These are phyloP conservation scores for Ephemerocybe angulata DNA, from an alignment of 768 basidiomycete genomes.

Conservation along the genomic window DNA sequence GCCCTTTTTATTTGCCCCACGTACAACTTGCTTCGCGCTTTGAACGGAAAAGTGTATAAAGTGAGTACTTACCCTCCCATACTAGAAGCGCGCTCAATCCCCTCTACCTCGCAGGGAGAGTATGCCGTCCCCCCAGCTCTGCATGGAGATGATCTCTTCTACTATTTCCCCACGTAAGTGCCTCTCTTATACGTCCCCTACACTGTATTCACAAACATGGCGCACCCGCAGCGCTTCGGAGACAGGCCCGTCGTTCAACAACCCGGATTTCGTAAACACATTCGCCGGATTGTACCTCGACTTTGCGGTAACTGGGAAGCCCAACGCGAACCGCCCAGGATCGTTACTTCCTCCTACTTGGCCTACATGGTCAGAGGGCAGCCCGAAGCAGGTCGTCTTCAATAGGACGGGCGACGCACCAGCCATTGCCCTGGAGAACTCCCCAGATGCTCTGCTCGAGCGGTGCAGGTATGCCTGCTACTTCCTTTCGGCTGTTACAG, in stretches of 20 bases:
- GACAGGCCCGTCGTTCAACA: slow-evolving; percentile 25
- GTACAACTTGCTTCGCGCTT: slow-evolving; percentile 34
- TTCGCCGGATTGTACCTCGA: not conserved
- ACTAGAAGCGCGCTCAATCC: not conserved
- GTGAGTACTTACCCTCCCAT: slow-evolving; percentile 13
- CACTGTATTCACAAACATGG: not conserved
- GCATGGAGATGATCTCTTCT: slow-evolving; percentile 35
- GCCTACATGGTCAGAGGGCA: not conserved
- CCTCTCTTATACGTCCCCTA: slow-evolving; percentile 5
- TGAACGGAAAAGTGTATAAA: slow-evolving; percentile 29
- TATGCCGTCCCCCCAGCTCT: slow-evolving; percentile 40
- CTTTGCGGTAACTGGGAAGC: not conserved
- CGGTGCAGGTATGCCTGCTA: not conserved
- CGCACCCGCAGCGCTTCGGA: not conserved
- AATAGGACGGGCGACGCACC: not conserved
- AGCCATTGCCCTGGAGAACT: slow-evolving; percentile 7
- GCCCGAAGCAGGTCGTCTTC: not conserved
- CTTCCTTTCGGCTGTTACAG: too few species aligned
- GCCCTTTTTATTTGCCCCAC: slow-evolving; percentile 47
- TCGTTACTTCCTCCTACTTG: not conserved
- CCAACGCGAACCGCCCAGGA: not conserved
- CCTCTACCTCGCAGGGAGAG: slow-evolving; percentile 28
- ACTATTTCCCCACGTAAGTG: slow-evolving; percentile 42
- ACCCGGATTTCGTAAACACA: slow-evolving; percentile 26
- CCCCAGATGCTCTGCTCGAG: not conserved